These are phyloP conservation scores for Debaryomyces tyrocola DNA, from an alignment of 805 yeast species.

Conservation along the genomic window DNA sequence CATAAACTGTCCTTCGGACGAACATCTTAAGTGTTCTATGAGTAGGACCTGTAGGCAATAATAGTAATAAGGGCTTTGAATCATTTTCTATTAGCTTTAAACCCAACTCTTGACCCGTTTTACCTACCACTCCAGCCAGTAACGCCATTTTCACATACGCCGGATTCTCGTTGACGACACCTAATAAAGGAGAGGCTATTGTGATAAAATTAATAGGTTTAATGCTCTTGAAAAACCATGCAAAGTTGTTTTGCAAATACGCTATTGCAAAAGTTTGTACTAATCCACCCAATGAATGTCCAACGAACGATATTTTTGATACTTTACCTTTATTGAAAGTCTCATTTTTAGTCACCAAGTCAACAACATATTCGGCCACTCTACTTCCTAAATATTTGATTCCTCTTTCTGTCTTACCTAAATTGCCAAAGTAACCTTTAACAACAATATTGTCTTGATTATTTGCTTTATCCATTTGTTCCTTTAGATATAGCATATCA, in stretches of 20 bases:
- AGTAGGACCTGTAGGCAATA: slow-evolving; percentile 76
- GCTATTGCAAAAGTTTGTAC: slow-evolving; percentile 91
- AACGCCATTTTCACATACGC: slow-evolving; percentile 79
- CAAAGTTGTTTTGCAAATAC: slow-evolving; percentile 65
- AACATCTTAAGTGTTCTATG: slow-evolving; percentile 63
- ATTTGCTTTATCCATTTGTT: slow-evolving; percentile 58
- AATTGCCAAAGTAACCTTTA: slow-evolving; percentile 80
- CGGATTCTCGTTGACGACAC: slow-evolving; percentile 87
- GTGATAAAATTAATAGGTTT: slow-evolving; percentile 79
- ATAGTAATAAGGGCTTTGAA: slow-evolving; percentile 64
- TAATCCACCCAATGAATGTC: slow-evolving; percentile 92
- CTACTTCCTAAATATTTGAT: slow-evolving; percentile 80
- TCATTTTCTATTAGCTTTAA: slow-evolving; percentile 48
- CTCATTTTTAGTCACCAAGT: slow-evolving; percentile 47
- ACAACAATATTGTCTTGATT: slow-evolving; percentile 69
- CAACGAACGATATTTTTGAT: slow-evolving; percentile 75
- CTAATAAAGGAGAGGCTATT: slow-evolving; percentile 85
- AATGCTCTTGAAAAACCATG: slow-evolving; percentile 64
- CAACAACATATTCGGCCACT: slow-evolving; percentile 71
- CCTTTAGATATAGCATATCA: slow-evolving; percentile 87
- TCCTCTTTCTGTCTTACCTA: slow-evolving; percentile 87
- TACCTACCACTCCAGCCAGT: slow-evolving; percentile 87
- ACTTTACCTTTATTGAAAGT: slow-evolving; percentile 40
- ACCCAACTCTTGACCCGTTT: slow-evolving; percentile 88
- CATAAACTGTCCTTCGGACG: slow-evolving; percentile 75